Conservation (phyloP, 371 early-diverging fungal species). For the Massospora cicadina region DNA sequence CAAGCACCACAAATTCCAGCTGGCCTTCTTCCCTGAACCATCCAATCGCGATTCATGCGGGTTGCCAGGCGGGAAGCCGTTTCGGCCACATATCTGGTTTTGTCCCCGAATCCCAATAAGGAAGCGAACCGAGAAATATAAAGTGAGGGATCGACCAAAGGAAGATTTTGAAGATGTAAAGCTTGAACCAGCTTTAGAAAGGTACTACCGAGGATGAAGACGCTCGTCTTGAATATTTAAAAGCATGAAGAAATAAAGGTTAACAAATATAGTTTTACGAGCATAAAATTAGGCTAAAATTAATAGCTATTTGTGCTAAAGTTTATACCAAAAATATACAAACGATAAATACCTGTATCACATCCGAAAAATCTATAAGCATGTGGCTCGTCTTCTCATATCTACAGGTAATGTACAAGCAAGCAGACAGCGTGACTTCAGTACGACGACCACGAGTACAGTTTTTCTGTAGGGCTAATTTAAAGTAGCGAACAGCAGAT, state of each 20-base stretch:
- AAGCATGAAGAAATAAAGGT: background rate
- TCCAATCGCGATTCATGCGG: conserved; percentile 98
- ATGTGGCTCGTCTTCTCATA: conserved; percentile 80
- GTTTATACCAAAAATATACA: too few species aligned
- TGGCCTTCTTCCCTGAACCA: conserved; percentile 88
- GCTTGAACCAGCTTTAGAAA: conserved; percentile 70
- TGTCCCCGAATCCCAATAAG: conserved; percentile 84
- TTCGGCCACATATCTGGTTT: conserved; percentile 56
- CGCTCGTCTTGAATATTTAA: conserved; percentile 37
- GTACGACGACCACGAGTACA: conserved; percentile 86
- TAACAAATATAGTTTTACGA: too few species aligned
- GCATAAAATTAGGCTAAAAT: too few species aligned
- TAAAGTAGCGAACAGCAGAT: conserved; percentile 82
- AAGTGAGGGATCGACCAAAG: conserved; percentile 89
- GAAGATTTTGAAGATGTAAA: conserved; percentile 52
- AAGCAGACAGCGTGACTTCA: conserved; percentile 80
- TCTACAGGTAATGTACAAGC: conserved; percentile 93
- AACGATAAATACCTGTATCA: conserved; percentile 36
- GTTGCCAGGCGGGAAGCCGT: conserved; percentile 79
- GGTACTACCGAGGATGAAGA: conserved; percentile 85
- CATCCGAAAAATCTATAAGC: conserved; percentile 96
- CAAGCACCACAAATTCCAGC: conserved; percentile 98
- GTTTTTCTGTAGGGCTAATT: conserved; percentile 75
- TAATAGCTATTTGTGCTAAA: background rate
- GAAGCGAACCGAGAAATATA: conserved; percentile 92